A percentile compares a stretch with the other conserved stretches of the same genome.
phyloP scores from a whole-genome alignment of 495 filamentous ascomycete species.

The Trypethelium eluteriae region DNA sequence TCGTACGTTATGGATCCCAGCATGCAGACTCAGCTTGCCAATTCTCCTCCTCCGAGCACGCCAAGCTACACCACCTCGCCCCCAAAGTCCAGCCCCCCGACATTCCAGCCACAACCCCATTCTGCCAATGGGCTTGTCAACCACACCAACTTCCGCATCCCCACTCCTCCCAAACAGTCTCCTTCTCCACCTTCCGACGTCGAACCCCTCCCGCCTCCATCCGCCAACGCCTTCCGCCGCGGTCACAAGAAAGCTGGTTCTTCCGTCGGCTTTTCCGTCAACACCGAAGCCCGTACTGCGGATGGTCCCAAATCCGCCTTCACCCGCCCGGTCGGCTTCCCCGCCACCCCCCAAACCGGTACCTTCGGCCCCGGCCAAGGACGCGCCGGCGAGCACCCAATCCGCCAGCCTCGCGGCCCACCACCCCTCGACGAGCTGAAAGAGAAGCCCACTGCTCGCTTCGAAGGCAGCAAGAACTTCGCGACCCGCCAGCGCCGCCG shows the following conservation, averaged over 20 bases:
- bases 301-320: conserved; percentile 64
- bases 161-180: conserved; percentile 64
- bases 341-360: conserved; percentile 71
- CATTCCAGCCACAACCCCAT: conserved; percentile 41
- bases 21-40: conserved; percentile 39
- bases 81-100: conserved; percentile 37
- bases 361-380: conserved; percentile 90
- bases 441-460: conserved; percentile 82
- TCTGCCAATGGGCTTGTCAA: conserved; percentile 30
- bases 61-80: conserved; percentile 27
- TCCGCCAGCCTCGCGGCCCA: conserved; percentile 87
- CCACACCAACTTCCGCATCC: conserved; percentile 47
- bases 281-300: conserved; percentile 48
- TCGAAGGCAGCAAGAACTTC: conserved; percentile 98
- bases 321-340: conserved; percentile 50
- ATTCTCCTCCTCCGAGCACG: conserved; percentile 33
- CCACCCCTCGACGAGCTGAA: conserved; percentile 87
- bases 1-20: conserved; percentile 59
- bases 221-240: conserved; percentile 78
- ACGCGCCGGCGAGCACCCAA: conserved; percentile 88
- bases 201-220: conserved; percentile 67
- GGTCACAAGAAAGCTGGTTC: conserved; percentile 77
- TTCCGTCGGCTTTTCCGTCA: conserved; percentile 62
- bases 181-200: conserved; percentile 55
- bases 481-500: conserved; percentile 84